Evolutionary conservation across 2,329 filamentous ascomycete genomes (phyloP).

Genomic region (Myotisia sp.): DNA sequence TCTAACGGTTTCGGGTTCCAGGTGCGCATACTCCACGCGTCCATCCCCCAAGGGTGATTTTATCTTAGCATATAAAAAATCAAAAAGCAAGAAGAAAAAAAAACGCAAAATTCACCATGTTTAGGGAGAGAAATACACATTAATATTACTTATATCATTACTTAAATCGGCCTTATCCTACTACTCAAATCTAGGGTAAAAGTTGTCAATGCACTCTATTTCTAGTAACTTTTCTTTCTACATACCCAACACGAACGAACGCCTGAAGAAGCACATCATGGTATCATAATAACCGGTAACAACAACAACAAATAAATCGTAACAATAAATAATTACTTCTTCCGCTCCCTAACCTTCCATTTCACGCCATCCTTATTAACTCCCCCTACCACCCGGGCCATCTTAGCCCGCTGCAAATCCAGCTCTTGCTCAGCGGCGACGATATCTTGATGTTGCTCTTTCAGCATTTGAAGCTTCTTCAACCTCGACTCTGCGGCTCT

Average conservation of each 20-base stretch:
- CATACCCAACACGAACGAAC: neutral
- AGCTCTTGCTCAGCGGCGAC: slow-evolving; percentile 41
- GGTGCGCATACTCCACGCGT: too few species aligned
- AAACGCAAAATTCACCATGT: too few species aligned
- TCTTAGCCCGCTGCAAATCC: slow-evolving; percentile 46
- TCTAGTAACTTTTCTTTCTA: neutral
- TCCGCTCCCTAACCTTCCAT: slow-evolving; percentile 50
- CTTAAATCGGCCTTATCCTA: too few species aligned
- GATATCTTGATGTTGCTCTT: slow-evolving; percentile 42
- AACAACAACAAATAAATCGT: neutral
- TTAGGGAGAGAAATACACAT: too few species aligned
- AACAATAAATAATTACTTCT: slow-evolving; percentile 30
- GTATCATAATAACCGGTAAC: neutral
- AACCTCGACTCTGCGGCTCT: slow-evolving; percentile 35
- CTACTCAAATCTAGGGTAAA: too few species aligned
- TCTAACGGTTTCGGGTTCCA: too few species aligned
- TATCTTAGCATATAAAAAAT: too few species aligned
- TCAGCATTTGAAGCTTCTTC: slow-evolving; percentile 38
- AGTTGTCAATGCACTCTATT: too few species aligned
- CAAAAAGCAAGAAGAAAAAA: too few species aligned
- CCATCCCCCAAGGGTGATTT: too few species aligned
- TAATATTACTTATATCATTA: too few species aligned
- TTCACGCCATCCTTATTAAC: slow-evolving; percentile 50
- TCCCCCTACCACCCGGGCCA: slow-evolving; percentile 46
- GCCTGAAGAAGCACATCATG: neutral